These are phyloP conservation scores for Xerocomus potaroensis DNA, from an alignment of 768 basidiomycete species.

Conservation along the genomic window DNA sequence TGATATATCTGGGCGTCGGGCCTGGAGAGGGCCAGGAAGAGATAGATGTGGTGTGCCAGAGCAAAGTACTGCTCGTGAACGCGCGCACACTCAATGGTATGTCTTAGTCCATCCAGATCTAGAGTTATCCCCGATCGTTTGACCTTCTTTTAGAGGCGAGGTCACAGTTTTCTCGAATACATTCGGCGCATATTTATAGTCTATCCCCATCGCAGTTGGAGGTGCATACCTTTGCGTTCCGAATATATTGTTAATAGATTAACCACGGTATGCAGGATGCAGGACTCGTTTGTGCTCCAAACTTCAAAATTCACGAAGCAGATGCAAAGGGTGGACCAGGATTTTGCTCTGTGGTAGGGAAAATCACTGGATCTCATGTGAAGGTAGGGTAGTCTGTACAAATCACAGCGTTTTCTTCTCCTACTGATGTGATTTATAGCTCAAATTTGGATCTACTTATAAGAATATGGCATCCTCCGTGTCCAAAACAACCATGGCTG, in stretches of 20 bases:
- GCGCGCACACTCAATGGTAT: slow-evolving; percentile 64
- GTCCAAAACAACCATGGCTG: slow-evolving; percentile 42
- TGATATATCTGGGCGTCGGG: slow-evolving; percentile 35
- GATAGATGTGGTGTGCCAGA: slow-evolving; percentile 42
- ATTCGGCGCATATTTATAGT: slow-evolving; percentile 65
- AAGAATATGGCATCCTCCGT: slow-evolving; percentile 32
- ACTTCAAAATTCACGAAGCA: slow-evolving; percentile 26
- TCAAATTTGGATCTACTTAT: slow-evolving; percentile 4
- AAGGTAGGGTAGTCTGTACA: slow-evolving; percentile 34
- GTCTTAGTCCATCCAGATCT: too few species aligned
- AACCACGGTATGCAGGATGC: slow-evolving; percentile 36
- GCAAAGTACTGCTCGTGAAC: slow-evolving; percentile 53
- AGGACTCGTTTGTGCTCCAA: slow-evolving; percentile 37
- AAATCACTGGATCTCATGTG: slow-evolving; percentile 42
- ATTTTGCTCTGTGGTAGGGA: slow-evolving; percentile 32
- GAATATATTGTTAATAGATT: not conserved
- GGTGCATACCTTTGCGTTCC: slow-evolving; percentile 20
- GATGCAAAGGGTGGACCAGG: slow-evolving; percentile 28
- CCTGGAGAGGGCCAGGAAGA: slow-evolving; percentile 38
- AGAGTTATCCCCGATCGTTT: too few species aligned
- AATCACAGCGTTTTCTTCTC: not conserved
- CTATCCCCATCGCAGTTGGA: slow-evolving; percentile 61
- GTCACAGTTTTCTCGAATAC: slow-evolving; percentile 47
- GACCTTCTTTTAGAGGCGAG: slow-evolving; percentile 41
- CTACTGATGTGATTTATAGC: slow-evolving; percentile 7